Evolutionary conservation across 495 filamentous ascomycete species (phyloP), one percentile per base, ranked within the genome.

Genomic region (Trichodelitschia bisporula): DNA sequence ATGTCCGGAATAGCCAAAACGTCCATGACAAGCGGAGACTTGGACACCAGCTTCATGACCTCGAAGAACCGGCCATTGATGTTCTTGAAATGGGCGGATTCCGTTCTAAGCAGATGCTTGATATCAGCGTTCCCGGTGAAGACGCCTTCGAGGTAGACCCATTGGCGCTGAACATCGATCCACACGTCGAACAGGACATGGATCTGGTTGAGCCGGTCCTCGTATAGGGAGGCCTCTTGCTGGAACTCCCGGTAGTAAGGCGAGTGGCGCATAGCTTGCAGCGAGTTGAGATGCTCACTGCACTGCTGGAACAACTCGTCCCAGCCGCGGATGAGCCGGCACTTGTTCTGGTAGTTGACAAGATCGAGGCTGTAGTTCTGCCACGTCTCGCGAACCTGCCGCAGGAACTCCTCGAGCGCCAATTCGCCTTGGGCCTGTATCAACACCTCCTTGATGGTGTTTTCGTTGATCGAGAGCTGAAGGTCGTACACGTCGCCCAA

Each of bases 221-320:
- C 86, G 89, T 89, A 99, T 2, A 69, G 64, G 2, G 80, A 73
- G 13, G 86, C 86, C 37, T 95, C 89, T 41, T 95, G 86, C 45
- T 95, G 86, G 40, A 99, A 99, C 41, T 92, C 83, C 47, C 91
- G 92, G 55, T 89, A 95, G 48, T 95, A 99, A 0, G 86, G 86
- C 4, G 86, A 99, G 48, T 99, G 84, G 46, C 77, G 71, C 86
- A 99, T 99, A 13, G 86, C 89, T 53, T 95, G 89, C 28, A 99
- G 54, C 6, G 86, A 95, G 53, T 90, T 93, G 23, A 95, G 53
- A 44, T 99, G 89, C 47, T 99, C 86, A 44, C 83, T 92, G 49
- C 86, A 99, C 45, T 93, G 95, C 18, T 84, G 78, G 42, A 99
- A 95, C 10, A 99, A 65, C 37, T 99, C 86, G 44, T 99, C 86